A percentile compares a stretch with the other conserved stretches of the same genome.
Conservation (phyloP, 2,329 filamentous ascomycete genomes). For the Monosporascus ibericus region DNA sequence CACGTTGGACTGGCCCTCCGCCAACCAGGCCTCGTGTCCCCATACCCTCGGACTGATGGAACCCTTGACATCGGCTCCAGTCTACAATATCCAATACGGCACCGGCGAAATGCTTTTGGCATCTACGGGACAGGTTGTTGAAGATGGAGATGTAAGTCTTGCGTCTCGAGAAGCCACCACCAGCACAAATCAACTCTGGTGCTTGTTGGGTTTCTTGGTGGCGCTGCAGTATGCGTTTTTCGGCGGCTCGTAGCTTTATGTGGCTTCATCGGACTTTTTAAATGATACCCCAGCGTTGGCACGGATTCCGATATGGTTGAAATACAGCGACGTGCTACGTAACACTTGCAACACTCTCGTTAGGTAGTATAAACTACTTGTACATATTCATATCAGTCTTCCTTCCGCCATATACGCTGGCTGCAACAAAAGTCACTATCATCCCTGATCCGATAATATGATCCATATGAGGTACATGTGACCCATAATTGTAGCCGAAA, state of each 20-base stretch:
- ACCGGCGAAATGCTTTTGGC: conserved; percentile 37
- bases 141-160: background rate
- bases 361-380: too few relatives aligned
- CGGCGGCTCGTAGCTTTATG: background rate
- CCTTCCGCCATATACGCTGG: too few relatives aligned
- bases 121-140: conserved; percentile 22
- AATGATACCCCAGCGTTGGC: background rate
- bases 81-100: conserved; percentile 47
- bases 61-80: conserved; percentile 30
- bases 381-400: too few relatives aligned
- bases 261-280: background rate
- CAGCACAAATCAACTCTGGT: background rate
- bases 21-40: conserved; percentile 47
- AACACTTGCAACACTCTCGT: too few relatives aligned
- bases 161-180: background rate
- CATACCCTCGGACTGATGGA: conserved; percentile 34
- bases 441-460: too few relatives aligned
- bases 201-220: background rate
- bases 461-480: too few relatives aligned
- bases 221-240: background rate
- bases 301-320: background rate
- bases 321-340: too few relatives aligned
- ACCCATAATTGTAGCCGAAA: too few relatives aligned
- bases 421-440: too few relatives aligned
- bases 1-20: conserved; percentile 37